Conservation (phyloP, 2,329 filamentous ascomycete genomes). For the Phaeophleospora eucalypticola region DNA sequence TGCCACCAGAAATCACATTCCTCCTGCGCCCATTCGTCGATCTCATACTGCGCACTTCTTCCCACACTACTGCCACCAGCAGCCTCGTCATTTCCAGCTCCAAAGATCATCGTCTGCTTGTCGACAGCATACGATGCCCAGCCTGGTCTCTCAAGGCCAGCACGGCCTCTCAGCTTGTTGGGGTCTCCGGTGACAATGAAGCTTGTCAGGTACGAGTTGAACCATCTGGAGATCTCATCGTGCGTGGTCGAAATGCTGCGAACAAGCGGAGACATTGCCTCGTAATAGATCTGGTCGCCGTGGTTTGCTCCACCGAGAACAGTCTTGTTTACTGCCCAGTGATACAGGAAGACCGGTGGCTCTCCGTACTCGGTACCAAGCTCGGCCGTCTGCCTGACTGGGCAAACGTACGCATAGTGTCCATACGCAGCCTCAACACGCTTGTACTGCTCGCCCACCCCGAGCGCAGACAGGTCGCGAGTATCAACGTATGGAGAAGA, state of each 20-base stretch:
- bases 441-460: conserved; percentile 53
- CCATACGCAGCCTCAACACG: conserved; percentile 59
- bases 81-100: conserved; percentile 56
- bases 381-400: conserved; percentile 58
- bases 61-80: conserved; percentile 39
- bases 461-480: conserved; percentile 27
- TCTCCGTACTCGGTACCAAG: conserved; percentile 30
- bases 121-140: conserved; percentile 24
- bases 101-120: conserved; percentile 50
- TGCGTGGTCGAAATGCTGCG: conserved; percentile 28
- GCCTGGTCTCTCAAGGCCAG: conserved; percentile 18
- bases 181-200: conserved; percentile 34
- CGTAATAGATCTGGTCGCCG: conserved; percentile 35
- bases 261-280: conserved; percentile 26
- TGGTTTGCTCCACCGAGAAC: conserved; percentile 33
- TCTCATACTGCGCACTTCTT: conserved; percentile 40
- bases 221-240: conserved; percentile 27
- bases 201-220: conserved; percentile 32
- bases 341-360: conserved; percentile 53
- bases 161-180: conserved; percentile 24
- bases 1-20: conserved; percentile 61
- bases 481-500: conserved; percentile 41
- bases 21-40: conserved; percentile 44
- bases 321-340: conserved; percentile 52
- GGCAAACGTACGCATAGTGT: conserved; percentile 62